Conservation (phyloP, 2,329 filamentous ascomycete genomes). For the Daldinia eschscholtzii region DNA sequence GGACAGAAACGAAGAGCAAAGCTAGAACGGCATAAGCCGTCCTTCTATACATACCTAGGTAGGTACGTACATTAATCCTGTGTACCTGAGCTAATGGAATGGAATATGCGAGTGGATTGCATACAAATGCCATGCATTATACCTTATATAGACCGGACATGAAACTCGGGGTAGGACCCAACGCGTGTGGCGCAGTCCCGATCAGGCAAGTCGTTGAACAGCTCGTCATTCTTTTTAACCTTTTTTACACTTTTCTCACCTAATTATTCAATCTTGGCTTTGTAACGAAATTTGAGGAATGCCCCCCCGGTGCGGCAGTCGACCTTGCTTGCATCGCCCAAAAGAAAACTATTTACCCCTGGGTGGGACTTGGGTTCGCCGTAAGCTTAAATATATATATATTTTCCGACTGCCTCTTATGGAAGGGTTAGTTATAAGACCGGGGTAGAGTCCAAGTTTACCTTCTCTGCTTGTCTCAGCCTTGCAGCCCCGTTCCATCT, state of each 20-base stretch:
- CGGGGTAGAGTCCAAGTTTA: not conserved
- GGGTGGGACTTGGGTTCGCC: not conserved
- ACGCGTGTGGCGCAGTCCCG: slow-evolving; percentile 21
- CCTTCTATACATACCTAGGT: slow-evolving; percentile 1
- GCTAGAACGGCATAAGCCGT: not conserved
- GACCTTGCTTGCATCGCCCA: not conserved
- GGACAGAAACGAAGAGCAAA: not conserved
- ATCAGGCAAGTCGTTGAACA: slow-evolving; percentile 5
- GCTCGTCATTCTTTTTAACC: not conserved
- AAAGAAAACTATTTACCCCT: not conserved
- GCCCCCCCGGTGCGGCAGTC: not conserved
- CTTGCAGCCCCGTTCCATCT: not conserved
- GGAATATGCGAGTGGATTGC: not conserved
- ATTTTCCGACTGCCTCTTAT: slow-evolving; percentile 9
- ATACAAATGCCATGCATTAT: not conserved
- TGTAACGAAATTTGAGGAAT: not conserved
- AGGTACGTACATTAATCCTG: not conserved
- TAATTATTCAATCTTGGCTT: not conserved
- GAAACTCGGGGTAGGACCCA: slow-evolving; percentile 4
- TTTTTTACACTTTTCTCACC: not conserved
- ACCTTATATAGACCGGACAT: not conserved
- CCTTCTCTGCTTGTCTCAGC: not conserved
- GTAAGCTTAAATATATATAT: not conserved
- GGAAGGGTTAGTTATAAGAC: not conserved
- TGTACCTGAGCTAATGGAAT: not conserved